Evolutionary conservation across 257 asterid species (phyloP), one percentile per base, ranked within the genome.

Genomic region (Striga asiatica): DNA sequence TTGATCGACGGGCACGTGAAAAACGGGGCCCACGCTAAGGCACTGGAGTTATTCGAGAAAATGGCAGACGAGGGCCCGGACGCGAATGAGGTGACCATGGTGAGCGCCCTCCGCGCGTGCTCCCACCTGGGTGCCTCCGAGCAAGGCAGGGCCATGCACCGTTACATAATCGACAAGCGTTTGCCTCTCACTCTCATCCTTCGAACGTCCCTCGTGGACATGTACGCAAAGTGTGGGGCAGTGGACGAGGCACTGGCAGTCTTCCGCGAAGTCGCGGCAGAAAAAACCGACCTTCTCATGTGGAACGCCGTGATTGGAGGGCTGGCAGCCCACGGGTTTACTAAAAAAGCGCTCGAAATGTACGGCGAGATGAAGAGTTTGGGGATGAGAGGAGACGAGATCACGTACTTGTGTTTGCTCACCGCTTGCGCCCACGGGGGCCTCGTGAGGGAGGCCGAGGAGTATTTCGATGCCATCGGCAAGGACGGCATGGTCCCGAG

Each of bases 281-380:
- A 71, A 38, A 68, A 71, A 38, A 79, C 78, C 0, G 89, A 86
- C 57, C 80, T 76, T 4, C 54, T 88, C 2, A 52, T 88, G 13
- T 88, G 96, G 94, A 88, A 84, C 14, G 60, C 89, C 5, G 65
- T 88, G 74, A 84, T 88, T 14, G 85, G 93, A 29, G 96, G 96
- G 68, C 79, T 84, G 16, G 96, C 96, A 6, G 66, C 81, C n/a
- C 94, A 88, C 27, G 96, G 93, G 2, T 64, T 56, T 22, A 65
- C 77, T 21, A 22, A 8, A 1, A 71, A 74, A 66, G 78, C 93
- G 3, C 47, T 81, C 2, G 71, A 67, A 6, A 66, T 74, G 38
- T 74, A 67, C 18, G 46, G 0, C 5, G 75, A 74, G 53, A 81
- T 88, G 96, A 56, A 25, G 55, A 50, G 5, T 32, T 57, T 54